Conservation (phyloP, 2,329 filamentous ascomycete species). For the Colletotrichum falcatum region DNA sequence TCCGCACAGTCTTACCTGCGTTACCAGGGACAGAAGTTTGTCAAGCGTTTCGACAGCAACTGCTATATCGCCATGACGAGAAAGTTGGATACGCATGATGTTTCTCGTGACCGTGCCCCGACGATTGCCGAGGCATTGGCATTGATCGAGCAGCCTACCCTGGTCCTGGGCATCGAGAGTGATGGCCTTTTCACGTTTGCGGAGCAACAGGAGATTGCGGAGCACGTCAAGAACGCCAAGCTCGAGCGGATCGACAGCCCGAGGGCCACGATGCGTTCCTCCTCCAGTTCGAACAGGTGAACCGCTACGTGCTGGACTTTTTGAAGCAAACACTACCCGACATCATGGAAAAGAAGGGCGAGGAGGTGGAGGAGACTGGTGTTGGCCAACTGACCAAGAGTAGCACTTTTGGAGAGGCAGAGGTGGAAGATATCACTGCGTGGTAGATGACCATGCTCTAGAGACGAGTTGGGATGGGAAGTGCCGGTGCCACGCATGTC, state of each 20-base stretch:
- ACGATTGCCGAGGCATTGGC: conserved; percentile 80
- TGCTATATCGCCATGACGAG: conserved; percentile 99
- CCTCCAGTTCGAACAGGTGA: conserved; percentile 97
- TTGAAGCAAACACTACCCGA: conserved; percentile 85
- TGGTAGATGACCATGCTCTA: conserved; percentile 72
- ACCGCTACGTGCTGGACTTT: conserved; percentile 86
- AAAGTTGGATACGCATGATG: conserved; percentile 96
- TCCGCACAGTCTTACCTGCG: conserved; percentile 97
- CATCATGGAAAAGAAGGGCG: conserved; percentile 79
- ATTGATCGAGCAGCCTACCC: conserved; percentile 86
- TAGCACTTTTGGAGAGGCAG: conserved; percentile 94
- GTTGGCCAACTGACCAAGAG: conserved; percentile 80
- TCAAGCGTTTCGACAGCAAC: conserved; percentile 96
- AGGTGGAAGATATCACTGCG: conserved; percentile 95
- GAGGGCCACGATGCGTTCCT: conserved; percentile 98
- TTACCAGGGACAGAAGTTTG: conserved; percentile 97
- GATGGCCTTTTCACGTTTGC: conserved; percentile 98
- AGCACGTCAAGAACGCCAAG: conserved; percentile 80
- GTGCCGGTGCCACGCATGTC: background rate
- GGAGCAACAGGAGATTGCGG: conserved; percentile 92
- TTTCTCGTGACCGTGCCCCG: conserved; percentile 80
- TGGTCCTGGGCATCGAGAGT: conserved; percentile 94
- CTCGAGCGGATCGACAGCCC: conserved; percentile 91
- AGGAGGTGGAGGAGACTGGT: conserved; percentile 57
- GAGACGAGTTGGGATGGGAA: background rate